Percentiles rank a stretch among this genome's conserved stretches.
phyloP scores from a whole-genome alignment of 768 basidiomycete species.

The Podaxis pistillaris region DNA sequence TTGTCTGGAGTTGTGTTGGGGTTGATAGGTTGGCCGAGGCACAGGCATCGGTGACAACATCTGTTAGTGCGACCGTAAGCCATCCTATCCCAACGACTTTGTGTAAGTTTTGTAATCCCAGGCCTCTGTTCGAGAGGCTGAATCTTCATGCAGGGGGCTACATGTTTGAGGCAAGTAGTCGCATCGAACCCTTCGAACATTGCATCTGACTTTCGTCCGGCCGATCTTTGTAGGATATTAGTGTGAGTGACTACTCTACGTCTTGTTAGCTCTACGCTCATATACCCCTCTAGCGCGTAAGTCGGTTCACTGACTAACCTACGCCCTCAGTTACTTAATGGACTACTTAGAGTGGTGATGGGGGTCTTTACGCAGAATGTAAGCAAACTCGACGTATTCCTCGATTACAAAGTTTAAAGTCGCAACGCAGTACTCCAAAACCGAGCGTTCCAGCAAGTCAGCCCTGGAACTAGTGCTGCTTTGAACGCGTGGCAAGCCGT shows the following conservation, averaged over 20 bases:
- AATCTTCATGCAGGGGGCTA: conserved; percentile 24
- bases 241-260: conserved; percentile 37
- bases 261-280: neutral
- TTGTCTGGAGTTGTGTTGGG: conserved; percentile 4
- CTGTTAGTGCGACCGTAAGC: conserved; percentile 43
- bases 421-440: conserved; percentile 56
- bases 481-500: conserved; percentile 51
- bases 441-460: conserved; percentile 64
- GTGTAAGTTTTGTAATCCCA: conserved; percentile 37
- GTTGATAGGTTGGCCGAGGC: conserved; percentile 5
- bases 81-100: conserved; percentile 52
- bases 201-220: neutral
- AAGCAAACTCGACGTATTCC: conserved; percentile 14
- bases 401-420: neutral
- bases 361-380: conserved; percentile 68
- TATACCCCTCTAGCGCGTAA: conserved; percentile 31
- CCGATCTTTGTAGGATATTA: conserved; percentile 48
- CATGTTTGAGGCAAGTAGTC: conserved; percentile 55
- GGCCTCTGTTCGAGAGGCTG: neutral
- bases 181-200: neutral
- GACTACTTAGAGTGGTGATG: conserved; percentile 55
- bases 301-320: conserved; percentile 7
- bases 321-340: neutral
- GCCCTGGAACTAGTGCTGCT: conserved; percentile 49
- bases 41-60: conserved; percentile 29